Base-by-base conservation (phyloP, 352 stramenopile genomes). In the Albugo candida region DNA sequence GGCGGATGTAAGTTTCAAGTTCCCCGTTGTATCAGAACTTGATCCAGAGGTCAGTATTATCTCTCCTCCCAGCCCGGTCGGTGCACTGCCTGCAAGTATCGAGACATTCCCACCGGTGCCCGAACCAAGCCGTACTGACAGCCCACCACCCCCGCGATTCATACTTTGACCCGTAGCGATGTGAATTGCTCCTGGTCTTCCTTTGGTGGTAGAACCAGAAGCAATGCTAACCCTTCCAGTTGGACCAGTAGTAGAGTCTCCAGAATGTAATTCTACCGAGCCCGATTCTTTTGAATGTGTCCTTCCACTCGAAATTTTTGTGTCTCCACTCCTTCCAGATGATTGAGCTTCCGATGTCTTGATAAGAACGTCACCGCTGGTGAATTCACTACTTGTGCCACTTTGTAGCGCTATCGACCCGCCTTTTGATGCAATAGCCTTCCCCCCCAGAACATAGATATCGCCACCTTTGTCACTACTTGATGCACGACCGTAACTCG, bases 371-470 rank as follows among this genome's bases (percentile, higher is more conserved):
- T 61, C 45, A 18, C 69, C 69, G 52, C 69, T 81, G 11, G 65
- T 76, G 47, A 65, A 65, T 37, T 61, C 31, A 17, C 54, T 41
- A 42, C 66, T 74, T n/a, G 36, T 35, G 14, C 69, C 69, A 48
- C 64, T 77, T 13, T 67, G 39, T 51, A 80, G 59, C 17, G 45
- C 51, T 3, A 82, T 52, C 12, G 55, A 59, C 14, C 67, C 70
- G 41, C 70, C 70, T 51, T 63, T 64, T 12, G 65, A 64, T 49
- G 55, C 48, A 21, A 55, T 43, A 41, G 67, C 59, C 45, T 60
- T 56, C 12, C 70, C 70, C 43, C 67, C 66, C 44, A 48, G 49
- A 13, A 79, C 13, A 42, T 37, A 13, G 48, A 77, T 53, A n/a
- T 42, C 49, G 40, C 69, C 69, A 31, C 64, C 69, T 52, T 70